Evolutionary conservation across 177 flowering plant genomes (phyloP), one percentile per base, ranked within the genome.

Genomic region (Vitis hybrid): DNA sequence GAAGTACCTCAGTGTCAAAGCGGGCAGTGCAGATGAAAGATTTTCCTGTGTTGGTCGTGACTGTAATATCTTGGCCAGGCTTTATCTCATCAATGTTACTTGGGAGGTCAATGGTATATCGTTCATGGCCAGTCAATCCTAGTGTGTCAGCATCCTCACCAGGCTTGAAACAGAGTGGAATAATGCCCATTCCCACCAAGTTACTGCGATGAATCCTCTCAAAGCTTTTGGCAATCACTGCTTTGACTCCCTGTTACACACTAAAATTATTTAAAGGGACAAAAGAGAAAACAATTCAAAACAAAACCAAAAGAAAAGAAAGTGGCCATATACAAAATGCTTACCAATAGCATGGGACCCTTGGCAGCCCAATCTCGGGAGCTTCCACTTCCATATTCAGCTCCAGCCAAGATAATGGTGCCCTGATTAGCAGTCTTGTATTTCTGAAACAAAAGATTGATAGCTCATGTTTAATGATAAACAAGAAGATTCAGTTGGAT

Each of bases 331-430:
- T 47, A 0, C 18, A 3, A 14, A 59, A 59, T 22, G 79, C 86
- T 80, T 52, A 94, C 97, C 93, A 83, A 73, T 59, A 94, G 70
- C 98, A 92, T 90, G 52, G 98, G 98, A 20, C 98, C 98, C 88
- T 94, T 94, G 62, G 98, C 98, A 71, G 98, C 98, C 97, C 97
- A 94, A 80, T 94, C 98, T 38, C 98, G 78, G 65, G 98, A 94
- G 82, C 98, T 94, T 76, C 98, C 98, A 86, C 98, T 94, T 63
- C 98, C 97, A 79, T 92, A 94, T 79, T 94, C 97, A 17, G 97
- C 94, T 74, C 98, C 97, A 62, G 98, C 97, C 76, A 94, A 75
- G 49, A 94, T 72, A 77, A 94, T 83, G 51, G 95, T 92, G 68
- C 82, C 89, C 2, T 85, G 88, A 20, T 95, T 97, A 31, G 83